Base-by-base conservation (phyloP, 2,329 filamentous ascomycete genomes). In the Ascochyta pisi region DNA sequence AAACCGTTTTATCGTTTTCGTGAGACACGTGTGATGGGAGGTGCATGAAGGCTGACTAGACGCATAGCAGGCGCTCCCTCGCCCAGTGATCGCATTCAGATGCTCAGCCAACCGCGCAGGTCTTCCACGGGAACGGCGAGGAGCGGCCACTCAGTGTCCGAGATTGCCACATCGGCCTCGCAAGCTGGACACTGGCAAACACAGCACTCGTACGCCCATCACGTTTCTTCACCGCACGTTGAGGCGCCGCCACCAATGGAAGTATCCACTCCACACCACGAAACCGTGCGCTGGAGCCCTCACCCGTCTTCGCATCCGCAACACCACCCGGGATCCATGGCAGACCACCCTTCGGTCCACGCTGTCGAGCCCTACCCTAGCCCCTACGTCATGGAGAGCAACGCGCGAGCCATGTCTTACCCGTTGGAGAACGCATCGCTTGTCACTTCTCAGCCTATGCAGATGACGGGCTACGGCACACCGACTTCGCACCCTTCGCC, bases 21-120 rank as follows among this genome's bases (percentile, higher is more conserved):
- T 50, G 53, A 51, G 35, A 56, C 53, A 37, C 43, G 65, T 60
- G 55, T 65, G 44, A 66, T 63, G 46, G 43, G 46, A 26, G 46
- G 52, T 59, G 53, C 64, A 65, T 63, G 56, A 52, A 54, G 34
- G 54, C 64, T 62, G 60, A 67, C 64, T 34, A 37, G 46, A 51
- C 16, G 34, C 22, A 62, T 62, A 39, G 64, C 61, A 68, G 69
- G 70, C 40, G 73, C 73, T 22, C 70, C 73, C 15, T 76, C 73
- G n/a, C 73, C 74, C 29, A 75, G 69, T 58, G 74, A 77, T 55
- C 66, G 74, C 38, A 66, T 76, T 41, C 73, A 75, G 50, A 76
- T 77, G 60, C 69, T 75, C 54, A 75, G 69, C 68, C 72, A 74
- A 41, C 68, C 72, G 13, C 64, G 74, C 45, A 68, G 72, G 52